These are phyloP conservation scores for Penicillium glabrum DNA, from an alignment of 2,329 filamentous ascomycete genomes.

Conservation along the genomic window DNA sequence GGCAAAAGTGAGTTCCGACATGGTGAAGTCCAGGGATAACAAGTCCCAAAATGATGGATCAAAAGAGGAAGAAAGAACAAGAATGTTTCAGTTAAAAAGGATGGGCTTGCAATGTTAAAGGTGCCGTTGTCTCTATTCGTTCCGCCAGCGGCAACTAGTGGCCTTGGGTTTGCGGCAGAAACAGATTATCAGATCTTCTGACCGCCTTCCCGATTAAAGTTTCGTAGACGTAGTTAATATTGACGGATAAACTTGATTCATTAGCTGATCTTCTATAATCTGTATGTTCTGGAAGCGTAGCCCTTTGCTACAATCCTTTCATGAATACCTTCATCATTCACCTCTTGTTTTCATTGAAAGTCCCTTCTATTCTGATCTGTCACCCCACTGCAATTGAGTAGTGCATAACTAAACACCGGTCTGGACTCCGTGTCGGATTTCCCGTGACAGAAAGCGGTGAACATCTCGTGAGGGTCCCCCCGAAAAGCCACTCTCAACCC, in stretches of 20 bases:
- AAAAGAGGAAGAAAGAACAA: not conserved
- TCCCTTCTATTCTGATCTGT: not conserved
- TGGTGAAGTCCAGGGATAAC: conserved; percentile 34
- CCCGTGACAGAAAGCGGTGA: conserved; percentile 19
- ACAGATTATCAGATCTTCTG: not conserved
- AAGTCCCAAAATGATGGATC: not conserved
- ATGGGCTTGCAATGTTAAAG: not conserved
- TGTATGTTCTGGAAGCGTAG: not conserved
- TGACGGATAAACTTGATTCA: not conserved
- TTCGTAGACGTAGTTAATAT: not conserved
- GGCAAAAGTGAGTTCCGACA: conserved; percentile 84
- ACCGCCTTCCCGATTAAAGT: not conserved
- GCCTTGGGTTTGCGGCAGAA: not conserved
- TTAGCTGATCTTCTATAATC: not conserved
- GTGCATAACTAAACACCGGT: not conserved
- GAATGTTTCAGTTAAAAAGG: not conserved
- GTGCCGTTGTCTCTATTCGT: not conserved
- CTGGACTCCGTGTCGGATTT: not conserved
- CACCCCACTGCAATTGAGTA: not conserved
- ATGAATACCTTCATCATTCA: not conserved
- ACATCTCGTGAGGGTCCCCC: conserved; percentile 5
- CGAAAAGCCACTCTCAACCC: conserved; percentile 20
- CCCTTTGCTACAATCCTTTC: not conserved
- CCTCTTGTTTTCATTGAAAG: not conserved
- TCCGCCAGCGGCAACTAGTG: not conserved